These are phyloP conservation scores for Globisporangium carolinianum DNA, from an alignment of 352 stramenopile genomes.

Conservation along the genomic window DNA sequence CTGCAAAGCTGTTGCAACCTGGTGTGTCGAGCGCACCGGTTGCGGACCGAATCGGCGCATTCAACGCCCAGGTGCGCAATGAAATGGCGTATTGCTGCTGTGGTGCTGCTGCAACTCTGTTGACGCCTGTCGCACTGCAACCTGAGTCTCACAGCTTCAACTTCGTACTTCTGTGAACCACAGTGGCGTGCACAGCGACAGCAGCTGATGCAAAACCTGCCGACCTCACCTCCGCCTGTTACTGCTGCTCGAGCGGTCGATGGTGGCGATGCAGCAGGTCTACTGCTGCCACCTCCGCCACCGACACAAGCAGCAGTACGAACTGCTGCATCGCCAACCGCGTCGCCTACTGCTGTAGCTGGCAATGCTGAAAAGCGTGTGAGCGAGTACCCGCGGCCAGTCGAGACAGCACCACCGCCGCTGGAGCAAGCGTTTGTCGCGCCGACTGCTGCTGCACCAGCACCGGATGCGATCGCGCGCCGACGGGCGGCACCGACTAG, in stretches of 20 bases:
- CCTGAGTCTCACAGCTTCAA: no score
- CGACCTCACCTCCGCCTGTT: slow-evolving; percentile 12
- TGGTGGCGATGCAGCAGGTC: neutral
- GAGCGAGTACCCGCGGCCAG: slow-evolving; percentile 12
- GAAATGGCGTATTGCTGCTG: no score
- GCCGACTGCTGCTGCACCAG: neutral
- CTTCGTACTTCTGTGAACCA: neutral
- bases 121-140: no score
- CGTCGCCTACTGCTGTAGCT: neutral
- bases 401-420: neutral
- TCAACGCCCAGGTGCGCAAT: slow-evolving; percentile 40
- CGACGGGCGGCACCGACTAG: neutral
- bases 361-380: neutral
- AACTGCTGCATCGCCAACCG: slow-evolving; percentile 6
- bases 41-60: slow-evolving; percentile 37
- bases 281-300: slow-evolving; percentile 7
- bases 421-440: slow-evolving; percentile 4
- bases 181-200: slow-evolving; percentile 43
- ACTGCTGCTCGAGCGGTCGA: slow-evolving; percentile 3
- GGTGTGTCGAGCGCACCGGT: slow-evolving; percentile 4
- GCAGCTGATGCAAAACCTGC: slow-evolving; percentile 22
- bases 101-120: no score
- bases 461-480: neutral
- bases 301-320: slow-evolving; percentile 8
- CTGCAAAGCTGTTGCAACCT: neutral